A percentile compares a stretch with the other conserved stretches of the same genome.
Conservation (phyloP, 805 yeast species). For the Cyberlindnera americana region DNA sequence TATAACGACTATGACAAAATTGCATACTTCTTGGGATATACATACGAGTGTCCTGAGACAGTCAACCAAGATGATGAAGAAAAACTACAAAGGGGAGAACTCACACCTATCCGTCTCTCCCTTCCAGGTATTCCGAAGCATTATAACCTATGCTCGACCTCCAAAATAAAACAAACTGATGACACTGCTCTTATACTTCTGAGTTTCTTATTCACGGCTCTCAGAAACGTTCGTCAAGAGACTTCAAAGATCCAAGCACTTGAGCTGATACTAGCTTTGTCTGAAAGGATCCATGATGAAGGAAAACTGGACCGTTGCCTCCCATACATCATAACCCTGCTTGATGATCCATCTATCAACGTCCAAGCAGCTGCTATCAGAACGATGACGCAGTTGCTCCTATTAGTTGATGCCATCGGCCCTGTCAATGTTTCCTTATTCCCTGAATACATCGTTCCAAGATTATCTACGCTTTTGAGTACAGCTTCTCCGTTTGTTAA, state of each 20-base stretch:
- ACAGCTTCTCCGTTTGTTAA: conserved; percentile 47
- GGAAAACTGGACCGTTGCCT: conserved; percentile 80
- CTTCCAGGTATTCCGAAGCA: conserved; percentile 49
- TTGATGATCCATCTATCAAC: conserved; percentile 63
- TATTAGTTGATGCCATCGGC: conserved; percentile 58
- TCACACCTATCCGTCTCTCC: conserved; percentile 40
- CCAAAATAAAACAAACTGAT: conserved; percentile 31
- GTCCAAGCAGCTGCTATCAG: conserved; percentile 68
- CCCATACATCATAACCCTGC: conserved; percentile 71
- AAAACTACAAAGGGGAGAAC: conserved; percentile 13
- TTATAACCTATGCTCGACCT: conserved; percentile 40
- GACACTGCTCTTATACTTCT: conserved; percentile 57
- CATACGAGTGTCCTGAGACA: conserved; percentile 14
- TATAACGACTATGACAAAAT: conserved; percentile 55
- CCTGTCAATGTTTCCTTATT: conserved; percentile 75
- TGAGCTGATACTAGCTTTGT: conserved; percentile 69
- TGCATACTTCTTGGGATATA: conserved; percentile 38
- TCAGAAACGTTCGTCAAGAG: conserved; percentile 59
- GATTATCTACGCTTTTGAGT: conserved; percentile 44
- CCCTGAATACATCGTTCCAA: conserved; percentile 79
- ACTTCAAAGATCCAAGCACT: conserved; percentile 63
- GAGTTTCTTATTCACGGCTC: conserved; percentile 52
- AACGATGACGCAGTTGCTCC: conserved; percentile 62
- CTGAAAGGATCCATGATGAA: conserved; percentile 77
- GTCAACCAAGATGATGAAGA: conserved; percentile 3